Evolutionary conservation across 805 yeast species (phyloP), one percentile per base, ranked within the genome.

Genomic region (Novakomyces olei): DNA sequence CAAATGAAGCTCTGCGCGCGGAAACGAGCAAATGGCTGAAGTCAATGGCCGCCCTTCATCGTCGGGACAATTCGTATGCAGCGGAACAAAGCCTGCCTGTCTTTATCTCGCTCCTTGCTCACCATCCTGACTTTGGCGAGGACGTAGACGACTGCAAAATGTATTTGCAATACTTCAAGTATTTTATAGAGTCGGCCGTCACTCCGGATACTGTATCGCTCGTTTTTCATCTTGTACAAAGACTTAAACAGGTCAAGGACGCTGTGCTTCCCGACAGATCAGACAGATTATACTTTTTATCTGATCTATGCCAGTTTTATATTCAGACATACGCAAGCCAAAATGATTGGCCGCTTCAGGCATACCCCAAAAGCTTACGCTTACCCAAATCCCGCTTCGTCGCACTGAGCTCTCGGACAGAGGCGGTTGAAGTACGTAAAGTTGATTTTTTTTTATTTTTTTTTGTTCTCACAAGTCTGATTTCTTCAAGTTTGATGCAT

Each of bases 231-330:
- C 55, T 78, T 32, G 69, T 88, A 0, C 75, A 75, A 37, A 61
- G 92, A 34, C 63, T 79, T 14, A 80, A 79, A 46, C 91, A 78
- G 48, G 75, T 71, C 43, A 60, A 69, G 33, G 92, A 79, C 52
- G 62, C 60, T 5, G 2, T 23, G 30, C n/a, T n/a, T n/a, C n/a
- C n/a, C n/a, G n/a, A n/a, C n/a, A n/a, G n/a, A n/a, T n/a, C n/a
- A n/a, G n/a, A n/a, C n/a, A n/a, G n/a, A n/a, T n/a, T n/a, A n/a
- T n/a, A n/a, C n/a, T n/a, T n/a, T n/a, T n/a, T n/a, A n/a, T n/a
- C n/a, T n/a, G n/a, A n/a, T n/a, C n/a, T n/a, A n/a, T n/a, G n/a
- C n/a, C n/a, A n/a, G n/a, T n/a, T n/a, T n/a, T n/a, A n/a, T n/a
- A n/a, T n/a, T n/a, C n/a, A n/a, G n/a, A n/a, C n/a, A n/a, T n/a